Evolutionary conservation across 2,329 filamentous ascomycete species (phyloP).

Genomic region (Arthrobotrys sinensis): DNA sequence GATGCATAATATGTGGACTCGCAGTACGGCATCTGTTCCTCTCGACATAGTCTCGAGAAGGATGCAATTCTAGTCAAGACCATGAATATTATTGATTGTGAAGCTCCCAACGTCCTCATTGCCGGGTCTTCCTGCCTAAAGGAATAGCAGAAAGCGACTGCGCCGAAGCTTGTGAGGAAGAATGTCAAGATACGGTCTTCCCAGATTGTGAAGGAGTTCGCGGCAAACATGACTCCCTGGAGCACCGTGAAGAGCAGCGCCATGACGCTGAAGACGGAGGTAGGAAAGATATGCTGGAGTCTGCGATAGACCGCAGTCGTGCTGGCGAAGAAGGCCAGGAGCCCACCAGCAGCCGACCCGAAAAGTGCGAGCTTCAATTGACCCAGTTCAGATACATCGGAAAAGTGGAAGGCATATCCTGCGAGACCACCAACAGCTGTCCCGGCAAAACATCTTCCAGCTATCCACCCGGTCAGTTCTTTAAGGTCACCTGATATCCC

Average conservation of each 20-base stretch:
- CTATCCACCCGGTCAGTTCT: constrained; percentile 72
- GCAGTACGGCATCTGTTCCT: constrained; percentile 99
- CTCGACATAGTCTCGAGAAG: constrained; percentile 90
- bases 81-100: constrained; percentile 88
- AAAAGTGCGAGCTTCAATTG: constrained; percentile 66
- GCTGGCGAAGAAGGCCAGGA: constrained; percentile 67
- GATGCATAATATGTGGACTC: constrained; percentile 96
- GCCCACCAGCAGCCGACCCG: constrained; percentile 69
- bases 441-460: constrained; percentile 71
- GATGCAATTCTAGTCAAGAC: constrained; percentile 84
- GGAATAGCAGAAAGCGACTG: constrained; percentile 81
- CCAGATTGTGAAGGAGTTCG: constrained; percentile 99
- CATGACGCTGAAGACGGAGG: constrained; percentile 90
- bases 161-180: constrained; percentile 88
- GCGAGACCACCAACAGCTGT: constrained; percentile 68
- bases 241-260: constrained; percentile 84
- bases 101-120: constrained; percentile 82
- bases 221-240: constrained; percentile 93
- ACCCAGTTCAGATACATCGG: constrained; percentile 23
- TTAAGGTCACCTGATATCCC: constrained; percentile 72
- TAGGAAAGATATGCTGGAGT: constrained; percentile 74
- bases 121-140: constrained; percentile 78
- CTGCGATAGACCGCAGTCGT: constrained; percentile 67
- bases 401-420: constrained; percentile 48
- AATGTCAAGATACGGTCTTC: constrained; percentile 95